Conservation (phyloP, 257 asterid species). For the Avicennia marina region DNA sequence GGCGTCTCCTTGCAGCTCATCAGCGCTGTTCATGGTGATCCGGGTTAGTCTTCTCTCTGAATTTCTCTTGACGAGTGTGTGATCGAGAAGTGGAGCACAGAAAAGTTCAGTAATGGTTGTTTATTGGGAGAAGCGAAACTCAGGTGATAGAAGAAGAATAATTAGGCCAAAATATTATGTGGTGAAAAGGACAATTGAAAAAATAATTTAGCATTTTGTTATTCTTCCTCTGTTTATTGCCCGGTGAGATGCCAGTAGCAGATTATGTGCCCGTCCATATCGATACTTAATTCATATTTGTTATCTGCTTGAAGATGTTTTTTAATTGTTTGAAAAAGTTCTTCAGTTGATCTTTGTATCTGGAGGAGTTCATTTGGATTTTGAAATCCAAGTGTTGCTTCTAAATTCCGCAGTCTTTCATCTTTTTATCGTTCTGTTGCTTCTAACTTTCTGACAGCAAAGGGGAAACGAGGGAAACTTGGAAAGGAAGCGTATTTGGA, state of each 20-base stretch:
- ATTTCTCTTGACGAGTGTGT: no score
- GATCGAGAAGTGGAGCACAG: no score
- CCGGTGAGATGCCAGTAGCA: no score
- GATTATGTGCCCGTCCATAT: no score
- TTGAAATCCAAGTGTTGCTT: neutral
- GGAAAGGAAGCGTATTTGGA: conserved; percentile 63
- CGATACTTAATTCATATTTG: no score
- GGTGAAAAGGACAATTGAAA: neutral
- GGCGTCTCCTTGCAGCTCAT: conserved; percentile 66
- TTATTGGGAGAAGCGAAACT: no score
- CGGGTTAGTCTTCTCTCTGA: conserved; percentile 29
- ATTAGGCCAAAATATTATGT: neutral
- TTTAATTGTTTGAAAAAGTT: no score
- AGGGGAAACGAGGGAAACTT: conserved; percentile 52
- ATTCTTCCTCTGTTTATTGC: no score
- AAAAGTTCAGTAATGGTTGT: no score
- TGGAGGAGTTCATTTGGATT: neutral
- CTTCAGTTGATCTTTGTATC: no score
- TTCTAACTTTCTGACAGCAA: conserved; percentile 23
- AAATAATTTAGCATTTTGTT: neutral
- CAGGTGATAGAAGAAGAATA: no score
- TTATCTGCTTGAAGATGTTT: no score
- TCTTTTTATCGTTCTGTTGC: neutral
- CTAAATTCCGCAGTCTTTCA: neutral
- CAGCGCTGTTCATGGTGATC: conserved; percentile 38